Percentiles rank a stretch among this genome's conserved stretches.
These are phyloP conservation scores for Kalanchoe fedtschenkoi DNA, from an alignment of 164 flowering plant species.

Conservation along the genomic window DNA sequence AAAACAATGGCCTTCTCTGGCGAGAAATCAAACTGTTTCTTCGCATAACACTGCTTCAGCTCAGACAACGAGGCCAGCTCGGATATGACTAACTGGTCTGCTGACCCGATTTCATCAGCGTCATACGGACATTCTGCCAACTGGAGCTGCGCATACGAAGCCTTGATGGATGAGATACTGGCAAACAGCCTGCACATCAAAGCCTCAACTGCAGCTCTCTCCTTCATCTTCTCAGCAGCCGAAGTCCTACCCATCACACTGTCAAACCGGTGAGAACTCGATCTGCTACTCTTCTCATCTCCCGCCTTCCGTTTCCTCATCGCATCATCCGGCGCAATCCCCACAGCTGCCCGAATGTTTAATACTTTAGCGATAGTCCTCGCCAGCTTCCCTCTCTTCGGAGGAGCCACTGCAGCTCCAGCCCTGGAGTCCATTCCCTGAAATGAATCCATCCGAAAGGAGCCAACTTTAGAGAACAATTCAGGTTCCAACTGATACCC, in stretches of 20 bases:
- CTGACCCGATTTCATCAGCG: slow-evolving; percentile 1
- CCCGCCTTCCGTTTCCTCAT: background rate
- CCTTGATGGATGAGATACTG: slow-evolving; percentile 4
- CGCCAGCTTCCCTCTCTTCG: background rate
- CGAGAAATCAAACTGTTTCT: slow-evolving; percentile 45
- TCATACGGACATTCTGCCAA: background rate
- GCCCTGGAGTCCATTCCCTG: background rate
- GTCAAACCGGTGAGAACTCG: background rate
- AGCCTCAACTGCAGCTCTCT: background rate
- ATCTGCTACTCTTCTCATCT: background rate
- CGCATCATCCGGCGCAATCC: background rate
- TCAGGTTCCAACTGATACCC: background rate
- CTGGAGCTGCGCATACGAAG: slow-evolving; percentile 4
- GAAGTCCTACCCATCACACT: background rate
- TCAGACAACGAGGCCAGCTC: slow-evolving; percentile 53
- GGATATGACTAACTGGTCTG: slow-evolving; percentile 37
- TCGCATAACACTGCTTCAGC: slow-evolving; percentile 45
- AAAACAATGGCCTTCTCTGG: slow-evolving; percentile 25
- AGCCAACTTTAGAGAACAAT: background rate
- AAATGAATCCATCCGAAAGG: background rate
- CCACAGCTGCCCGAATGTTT: background rate
- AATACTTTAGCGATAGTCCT: background rate
- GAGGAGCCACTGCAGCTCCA: background rate
- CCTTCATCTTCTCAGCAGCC: background rate
- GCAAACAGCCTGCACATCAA: background rate